Evolutionary conservation across 441 rosid genomes (phyloP), one percentile per base, ranked within the genome.

Genomic region (Macaranga tanarius): DNA sequence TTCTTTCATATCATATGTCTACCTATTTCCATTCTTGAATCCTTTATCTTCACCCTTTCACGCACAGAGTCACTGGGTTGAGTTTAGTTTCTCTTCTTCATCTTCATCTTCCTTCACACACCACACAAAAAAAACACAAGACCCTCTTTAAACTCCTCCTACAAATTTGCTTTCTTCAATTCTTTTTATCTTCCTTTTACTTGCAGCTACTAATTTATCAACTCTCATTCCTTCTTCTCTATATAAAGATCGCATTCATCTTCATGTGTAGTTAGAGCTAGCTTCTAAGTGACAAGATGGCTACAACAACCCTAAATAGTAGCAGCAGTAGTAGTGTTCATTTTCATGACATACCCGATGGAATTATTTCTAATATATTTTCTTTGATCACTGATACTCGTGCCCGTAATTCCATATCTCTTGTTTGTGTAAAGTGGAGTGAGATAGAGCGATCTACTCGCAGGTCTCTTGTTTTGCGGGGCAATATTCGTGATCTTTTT

Each of bases 391-490:
- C 38, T 31, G 38, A 31, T 31, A 31, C 38, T 31, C 83, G 97
- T 57, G 48, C 90, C 45, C 89, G 97, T 16, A 90, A 92, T 81
- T 86, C 93, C 8, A 82, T 92, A 66, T 87, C 97, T 74, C 86
- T 90, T 65, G 95, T 86, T 34, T 83, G 85, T 75, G 87, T 65
- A 45, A 92, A 88, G 73, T 90, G 84, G 81, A 85, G 83, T 48
- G 75, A 80, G n/a, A 80, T 90, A 2, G 97, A 92, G 70, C 73
- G 97, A 28, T 71, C 89, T 57, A 87, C 94, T 56, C 96, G 96
- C 79, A 28, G 81, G 23, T 82, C 76, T 61, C 86, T 92, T 80
- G 97, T 69, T 31, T 31, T 31, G 38, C 38, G 38, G 38, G 38
- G 38, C 38, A 92, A 90, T 80, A 85, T 86, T 28, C 85, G 84